phyloP scores from a whole-genome alignment of 176 grass and related monocot genomes.

The Cocos nucifera region DNA sequence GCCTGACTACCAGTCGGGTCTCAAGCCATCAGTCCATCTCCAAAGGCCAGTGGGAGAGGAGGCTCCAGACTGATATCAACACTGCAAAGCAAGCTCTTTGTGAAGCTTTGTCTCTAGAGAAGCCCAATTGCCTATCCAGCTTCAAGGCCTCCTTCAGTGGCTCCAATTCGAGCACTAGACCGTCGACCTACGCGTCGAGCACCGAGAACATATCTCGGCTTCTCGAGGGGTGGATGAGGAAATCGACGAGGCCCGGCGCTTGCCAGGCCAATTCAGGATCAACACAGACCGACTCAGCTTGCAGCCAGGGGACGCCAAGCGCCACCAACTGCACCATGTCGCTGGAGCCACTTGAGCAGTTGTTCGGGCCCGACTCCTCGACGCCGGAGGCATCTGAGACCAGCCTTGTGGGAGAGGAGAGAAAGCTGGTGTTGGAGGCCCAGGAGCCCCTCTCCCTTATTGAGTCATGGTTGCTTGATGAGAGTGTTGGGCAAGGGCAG shows the following conservation, averaged over 20 bases:
- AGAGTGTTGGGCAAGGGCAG: slow-evolving; percentile 15
- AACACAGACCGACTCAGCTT: slow-evolving; percentile 27
- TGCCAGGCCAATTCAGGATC: slow-evolving; percentile 18
- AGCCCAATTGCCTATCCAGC: neutral
- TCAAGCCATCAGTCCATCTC: slow-evolving; percentile 1
- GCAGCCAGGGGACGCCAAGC: no score
- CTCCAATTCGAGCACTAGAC: neutral
- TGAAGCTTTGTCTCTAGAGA: slow-evolving; percentile 46
- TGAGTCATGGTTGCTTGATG: slow-evolving; percentile 71
- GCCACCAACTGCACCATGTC: slow-evolving; percentile 5
- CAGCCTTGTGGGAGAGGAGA: no score
- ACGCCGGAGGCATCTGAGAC: slow-evolving; percentile 21
- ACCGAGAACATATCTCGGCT: slow-evolving; percentile 29
- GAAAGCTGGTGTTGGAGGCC: neutral
- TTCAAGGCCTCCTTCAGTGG: neutral
- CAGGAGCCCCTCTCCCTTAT: slow-evolving; percentile 16
- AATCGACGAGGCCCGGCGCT: slow-evolving; percentile 1
- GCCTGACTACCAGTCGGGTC: neutral
- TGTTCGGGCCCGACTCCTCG: slow-evolving; percentile 1
- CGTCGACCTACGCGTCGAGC: slow-evolving; percentile 20
- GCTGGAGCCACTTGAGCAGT: slow-evolving; percentile 5
- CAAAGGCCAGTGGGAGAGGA: slow-evolving; percentile 65
- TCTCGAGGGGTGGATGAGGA: slow-evolving; percentile 34
- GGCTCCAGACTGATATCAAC: slow-evolving; percentile 66
- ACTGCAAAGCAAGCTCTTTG: slow-evolving; percentile 50